Evolutionary conservation across 176 grass and related monocot species (phyloP).

Genomic region (Musa itinerans): DNA sequence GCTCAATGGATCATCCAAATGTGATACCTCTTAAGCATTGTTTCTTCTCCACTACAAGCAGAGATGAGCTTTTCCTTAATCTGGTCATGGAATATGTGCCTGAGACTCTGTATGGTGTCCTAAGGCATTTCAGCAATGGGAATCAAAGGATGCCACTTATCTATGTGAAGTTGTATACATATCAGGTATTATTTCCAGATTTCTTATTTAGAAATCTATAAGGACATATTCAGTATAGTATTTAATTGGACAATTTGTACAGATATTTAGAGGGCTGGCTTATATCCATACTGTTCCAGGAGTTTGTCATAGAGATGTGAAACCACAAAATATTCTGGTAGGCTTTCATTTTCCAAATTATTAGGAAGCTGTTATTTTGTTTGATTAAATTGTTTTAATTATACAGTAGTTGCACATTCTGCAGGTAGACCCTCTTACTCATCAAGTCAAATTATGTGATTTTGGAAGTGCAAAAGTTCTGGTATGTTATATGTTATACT

Average conservation of each 20-base stretch:
- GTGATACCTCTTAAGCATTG: slow-evolving; percentile 18
- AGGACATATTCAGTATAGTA: background rate
- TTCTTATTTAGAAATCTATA: background rate
- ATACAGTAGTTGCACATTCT: background rate
- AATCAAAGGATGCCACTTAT: slow-evolving; percentile 24
- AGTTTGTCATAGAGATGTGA: slow-evolving; percentile 21
- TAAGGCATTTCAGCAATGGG: slow-evolving; percentile 17
- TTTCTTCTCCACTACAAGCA: slow-evolving; percentile 21
- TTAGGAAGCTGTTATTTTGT: background rate
- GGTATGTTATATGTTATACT: slow-evolving; percentile 12
- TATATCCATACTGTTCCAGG: slow-evolving; percentile 15
- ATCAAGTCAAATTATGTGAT: slow-evolving; percentile 21
- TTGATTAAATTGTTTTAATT: background rate
- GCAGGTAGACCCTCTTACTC: slow-evolving; percentile 19
- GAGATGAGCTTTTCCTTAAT: slow-evolving; percentile 21
- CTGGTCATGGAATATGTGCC: slow-evolving; percentile 22
- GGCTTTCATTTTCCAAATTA: background rate
- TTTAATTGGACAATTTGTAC: slow-evolving; percentile 4
- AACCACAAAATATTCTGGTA: slow-evolving; percentile 20
- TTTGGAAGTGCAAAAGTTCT: slow-evolving; percentile 25
- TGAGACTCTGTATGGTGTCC: slow-evolving; percentile 14
- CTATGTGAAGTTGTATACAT: slow-evolving; percentile 16
- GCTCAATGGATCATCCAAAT: slow-evolving; percentile 23
- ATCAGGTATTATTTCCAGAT: background rate
- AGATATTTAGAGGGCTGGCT: slow-evolving; percentile 18